Evolutionary conservation across 176 grass and related monocot species (phyloP).

Genomic region (Chrysopogon serrulatus): DNA sequence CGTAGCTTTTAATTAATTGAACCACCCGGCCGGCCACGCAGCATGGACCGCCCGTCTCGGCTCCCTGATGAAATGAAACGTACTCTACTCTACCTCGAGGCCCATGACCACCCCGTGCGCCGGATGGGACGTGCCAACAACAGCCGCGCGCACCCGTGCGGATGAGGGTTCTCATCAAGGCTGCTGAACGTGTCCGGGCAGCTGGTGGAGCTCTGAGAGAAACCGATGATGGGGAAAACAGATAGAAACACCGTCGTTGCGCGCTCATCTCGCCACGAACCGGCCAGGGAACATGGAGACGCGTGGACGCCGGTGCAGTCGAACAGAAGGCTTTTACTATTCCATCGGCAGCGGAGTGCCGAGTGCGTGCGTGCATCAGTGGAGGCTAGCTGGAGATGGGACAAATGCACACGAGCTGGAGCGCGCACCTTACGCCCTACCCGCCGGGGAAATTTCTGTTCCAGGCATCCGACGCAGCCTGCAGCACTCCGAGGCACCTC

Average conservation of each 20-base stretch:
- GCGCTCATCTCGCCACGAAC: not conserved
- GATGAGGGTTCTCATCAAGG: too few species aligned
- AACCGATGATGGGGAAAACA: too few species aligned
- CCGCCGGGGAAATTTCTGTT: not conserved
- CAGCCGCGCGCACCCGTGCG: not conserved
- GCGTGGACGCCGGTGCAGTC: not conserved
- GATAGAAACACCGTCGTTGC: not conserved
- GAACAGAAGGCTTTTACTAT: not conserved
- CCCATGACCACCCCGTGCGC: not conserved
- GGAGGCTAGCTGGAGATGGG: not conserved
- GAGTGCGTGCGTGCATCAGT: not conserved
- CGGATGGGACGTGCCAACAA: not conserved
- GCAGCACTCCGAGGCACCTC: not conserved
- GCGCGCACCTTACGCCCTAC: too few species aligned
- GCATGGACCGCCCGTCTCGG: slow-evolving; percentile 5
- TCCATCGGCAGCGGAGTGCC: not conserved
- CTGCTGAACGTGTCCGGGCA: too few species aligned
- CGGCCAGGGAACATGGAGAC: not conserved
- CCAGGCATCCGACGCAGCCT: not conserved
- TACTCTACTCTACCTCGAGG: not conserved
- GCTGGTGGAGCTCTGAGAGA: too few species aligned
- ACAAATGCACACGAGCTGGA: not conserved
- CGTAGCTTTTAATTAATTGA: too few species aligned
- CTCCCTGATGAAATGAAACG: not conserved
- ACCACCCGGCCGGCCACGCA: not conserved